A percentile compares a stretch with the other conserved stretches of the same genome.
Evolutionary conservation across 768 basidiomycete genomes (phyloP).

Genomic region (Ramaria sp.): DNA sequence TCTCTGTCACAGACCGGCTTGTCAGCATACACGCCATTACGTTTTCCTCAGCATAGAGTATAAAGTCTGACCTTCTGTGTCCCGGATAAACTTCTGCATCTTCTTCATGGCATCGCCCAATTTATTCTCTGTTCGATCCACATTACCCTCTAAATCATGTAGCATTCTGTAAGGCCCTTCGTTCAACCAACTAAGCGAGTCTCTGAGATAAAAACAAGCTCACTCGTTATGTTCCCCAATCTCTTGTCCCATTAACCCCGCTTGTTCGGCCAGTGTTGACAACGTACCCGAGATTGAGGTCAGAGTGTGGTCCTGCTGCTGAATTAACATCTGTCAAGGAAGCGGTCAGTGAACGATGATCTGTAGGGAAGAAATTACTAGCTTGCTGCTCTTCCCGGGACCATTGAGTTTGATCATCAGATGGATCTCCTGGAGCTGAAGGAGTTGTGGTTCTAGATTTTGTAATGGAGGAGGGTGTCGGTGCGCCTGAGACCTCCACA

Average conservation of each 20-base stretch:
- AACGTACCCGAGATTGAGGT: slow-evolving; percentile 82
- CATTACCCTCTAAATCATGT: slow-evolving; percentile 62
- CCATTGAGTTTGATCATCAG: slow-evolving; percentile 70
- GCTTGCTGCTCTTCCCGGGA: slow-evolving; percentile 81
- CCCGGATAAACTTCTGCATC: slow-evolving; percentile 71
- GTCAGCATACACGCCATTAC: neutral
- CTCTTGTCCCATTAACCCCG: slow-evolving; percentile 89
- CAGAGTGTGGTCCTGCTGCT: slow-evolving; percentile 83
- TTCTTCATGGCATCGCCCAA: slow-evolving; percentile 53
- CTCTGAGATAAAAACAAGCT: slow-evolving; percentile 16
- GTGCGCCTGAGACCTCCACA: slow-evolving; percentile 34
- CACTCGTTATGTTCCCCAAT: slow-evolving; percentile 88
- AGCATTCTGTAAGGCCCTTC: slow-evolving; percentile 49
- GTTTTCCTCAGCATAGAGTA: neutral
- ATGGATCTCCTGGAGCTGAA: slow-evolving; percentile 17
- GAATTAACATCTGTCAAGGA: slow-evolving; percentile 62
- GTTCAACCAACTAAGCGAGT: neutral
- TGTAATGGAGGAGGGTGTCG: slow-evolving; percentile 3
- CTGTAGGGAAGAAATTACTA: slow-evolving; percentile 10
- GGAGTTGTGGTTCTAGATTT: neutral
- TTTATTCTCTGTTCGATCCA: slow-evolving; percentile 57
- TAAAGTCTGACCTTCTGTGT: slow-evolving; percentile 57
- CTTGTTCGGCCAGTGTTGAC: slow-evolving; percentile 77
- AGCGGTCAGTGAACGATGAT: neutral
- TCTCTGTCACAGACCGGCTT: slow-evolving; percentile 34